Conservation (phyloP, 192 early-diverging fungal genomes). For the Backusella mclennaniae region DNA sequence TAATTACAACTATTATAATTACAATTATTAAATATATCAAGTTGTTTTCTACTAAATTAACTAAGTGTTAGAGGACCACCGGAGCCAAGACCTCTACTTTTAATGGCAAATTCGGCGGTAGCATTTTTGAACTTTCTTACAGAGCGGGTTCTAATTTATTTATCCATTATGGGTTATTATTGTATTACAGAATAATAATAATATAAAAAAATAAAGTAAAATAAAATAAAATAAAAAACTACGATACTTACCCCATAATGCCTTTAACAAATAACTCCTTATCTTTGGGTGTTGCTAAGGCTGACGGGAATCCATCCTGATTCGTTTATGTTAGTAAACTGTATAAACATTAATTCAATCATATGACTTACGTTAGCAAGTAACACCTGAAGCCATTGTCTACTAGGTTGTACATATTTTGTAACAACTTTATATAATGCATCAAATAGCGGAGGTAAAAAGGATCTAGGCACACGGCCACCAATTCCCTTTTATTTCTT, state of each 20-base stretch:
- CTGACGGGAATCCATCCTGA: slow-evolving; percentile 54
- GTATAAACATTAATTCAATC: not conserved
- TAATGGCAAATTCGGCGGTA: slow-evolving; percentile 42
- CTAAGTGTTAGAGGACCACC: slow-evolving; percentile 39
- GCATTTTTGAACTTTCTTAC: slow-evolving; percentile 45
- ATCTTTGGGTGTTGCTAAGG: slow-evolving; percentile 38
- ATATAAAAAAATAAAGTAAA: too few species aligned
- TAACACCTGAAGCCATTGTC: slow-evolving; percentile 45
- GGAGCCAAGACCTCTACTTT: slow-evolving; percentile 46
- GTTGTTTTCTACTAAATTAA: slow-evolving; percentile 5
- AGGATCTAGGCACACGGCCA: slow-evolving; percentile 51
- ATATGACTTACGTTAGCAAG: slow-evolving; percentile 40
- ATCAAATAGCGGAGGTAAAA: slow-evolving; percentile 52
- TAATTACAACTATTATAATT: not conserved
- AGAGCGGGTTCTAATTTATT: slow-evolving; percentile 40
- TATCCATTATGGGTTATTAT: slow-evolving; percentile 1
- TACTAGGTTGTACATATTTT: slow-evolving; percentile 37
- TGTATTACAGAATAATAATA: not conserved
- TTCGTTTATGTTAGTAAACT: not conserved
- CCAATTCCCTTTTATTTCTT: slow-evolving; percentile 41
- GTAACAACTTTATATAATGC: slow-evolving; percentile 45
- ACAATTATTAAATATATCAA: not conserved
- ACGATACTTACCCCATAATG: slow-evolving; percentile 42
- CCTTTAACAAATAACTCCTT: slow-evolving; percentile 54
- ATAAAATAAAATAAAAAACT: not conserved